Base-by-base conservation (phyloP, 805 yeast genomes). In the Metschnikowia colocasiae region DNA sequence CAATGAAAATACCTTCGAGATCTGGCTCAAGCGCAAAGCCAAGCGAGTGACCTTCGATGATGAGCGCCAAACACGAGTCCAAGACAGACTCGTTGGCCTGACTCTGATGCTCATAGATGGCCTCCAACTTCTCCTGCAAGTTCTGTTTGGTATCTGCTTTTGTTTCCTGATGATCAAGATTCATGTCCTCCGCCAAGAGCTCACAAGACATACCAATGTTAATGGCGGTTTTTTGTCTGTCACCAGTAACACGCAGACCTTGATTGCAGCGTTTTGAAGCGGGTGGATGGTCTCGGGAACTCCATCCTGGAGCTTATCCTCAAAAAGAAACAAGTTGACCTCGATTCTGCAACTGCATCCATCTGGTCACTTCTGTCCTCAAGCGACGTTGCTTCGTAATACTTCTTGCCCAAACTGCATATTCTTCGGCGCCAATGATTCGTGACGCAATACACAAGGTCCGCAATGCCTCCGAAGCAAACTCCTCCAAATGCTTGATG, bases 131-230 rank as follows among this genome's bases (percentile, higher is more conserved):
- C 38, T 85, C 87, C 47, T 72, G 62, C 52, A 94, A 71, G 62
- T 94, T 92, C 27, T 76, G 74, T 50, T 74, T 69, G 0, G 96
- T 88, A n/a, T 79, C 96, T 32, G 81, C 87, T 52, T 82, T 83
- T 2, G 80, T 76, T 31, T 85, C 91, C 64, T 94, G 31, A 94
- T 83, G 50, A 92, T 82, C 55, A 94, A 74, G 68, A 56, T 89
- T 91, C 99, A 94, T 94, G 60, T 94, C 99, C 64, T 94, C 99
- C 61, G 94, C 84, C 40, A 94, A 68, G 39, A 94, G 74, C 61
- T 87, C 88, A 73, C 99, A 95, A 59, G 97, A 88, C 97, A 94
- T 90, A 51, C 99, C 99, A 61, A 94, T 94, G 64, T 94, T 94
- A 55, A 94, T 87, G 0, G 99, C 99, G 12, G 99, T 94, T 65